Evolutionary conservation across 2,329 filamentous ascomycete species (phyloP), one percentile per base, ranked within the genome.

Genomic region (Alternaria tenuissima): DNA sequence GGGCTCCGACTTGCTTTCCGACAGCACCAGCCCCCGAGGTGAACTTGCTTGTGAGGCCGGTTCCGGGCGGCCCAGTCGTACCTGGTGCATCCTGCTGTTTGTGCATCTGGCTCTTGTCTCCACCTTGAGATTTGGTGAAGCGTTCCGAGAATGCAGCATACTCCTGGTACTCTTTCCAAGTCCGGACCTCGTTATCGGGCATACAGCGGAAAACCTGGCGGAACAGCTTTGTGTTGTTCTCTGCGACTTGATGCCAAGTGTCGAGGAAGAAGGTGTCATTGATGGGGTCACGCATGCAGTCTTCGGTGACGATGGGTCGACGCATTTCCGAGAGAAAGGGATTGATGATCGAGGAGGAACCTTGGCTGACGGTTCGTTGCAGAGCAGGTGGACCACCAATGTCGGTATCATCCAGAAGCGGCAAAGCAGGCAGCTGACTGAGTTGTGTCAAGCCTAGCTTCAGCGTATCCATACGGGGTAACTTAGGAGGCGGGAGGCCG

Each of bases 181-280:
- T 94, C 65, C 88, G 90, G 26, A 97, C 95, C 74, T 97, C 93
- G 52, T 89, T 97, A 76, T 99, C 95, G 1, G 95, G 95, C 91
- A 96, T 96, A 79, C 94, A 97, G 47, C 94, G 89, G 82, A 99
- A 99, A 8, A 99, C 94, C 62, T 91, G 88, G 32, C 95, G 91
- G 81, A 92, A 99, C 48, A 99, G 86, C 75, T 93, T 94, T 3
- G 95, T 99, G 77, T 99, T 99, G 82, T 98, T 98, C 64, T 91
- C 89, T 1, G 95, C 95, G 54, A 93, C 89, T 18, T 88, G 86
- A 66, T 90, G 89, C 96, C 96, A 99, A 2, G 92, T 89, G 63
- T 96, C 91, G 46, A 95, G 87, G 75, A 92, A 91, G 79, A 99
- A 99, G 1, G 85, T 82, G 55, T 92, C 86, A 59, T 90, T 89